Evolutionary conservation across 2,329 filamentous ascomycete genomes (phyloP), one percentile per base, ranked within the genome.

Genomic region (Epicoccum sorghinum): DNA sequence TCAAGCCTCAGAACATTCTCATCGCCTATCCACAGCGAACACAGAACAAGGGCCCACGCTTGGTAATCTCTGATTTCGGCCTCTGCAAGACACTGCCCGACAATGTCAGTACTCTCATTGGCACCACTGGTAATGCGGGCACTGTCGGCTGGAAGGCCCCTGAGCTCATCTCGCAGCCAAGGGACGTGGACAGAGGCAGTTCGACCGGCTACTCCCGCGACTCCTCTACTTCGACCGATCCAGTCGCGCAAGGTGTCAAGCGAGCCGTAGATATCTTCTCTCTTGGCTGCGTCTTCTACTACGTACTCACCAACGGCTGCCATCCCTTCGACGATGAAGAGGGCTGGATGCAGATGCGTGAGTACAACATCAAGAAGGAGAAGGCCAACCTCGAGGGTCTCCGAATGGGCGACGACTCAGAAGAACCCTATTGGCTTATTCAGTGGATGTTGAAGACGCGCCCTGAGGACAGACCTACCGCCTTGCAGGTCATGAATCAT

Each of bases 221-320:
- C 39, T 77, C 76, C 0, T 75, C 73, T 2, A 73, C 66, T 47
- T 75, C 72, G 1, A 73, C 67, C 4, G 74, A 76, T 52, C 70
- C 72, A 1, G 79, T 85, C 24, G 67, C 73, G 62, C 88, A 92
- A 55, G 89, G 95, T 46, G 93, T 96, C 6, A 99, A 96, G 40
- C 89, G 95, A 40, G 91, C 95, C 7, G 97, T 98, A 57, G 95
- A 99, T 71, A 96, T 99, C 24, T 99, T 99, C 78, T 96, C 93
- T 0, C 83, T 99, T 32, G 95, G 95, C 1, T 89, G 96, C 47
- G 92, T 99, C n/a, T 99, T 97, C 80, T 98, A 93, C 78, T 99
- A 97, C 73, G 93, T 98, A n/a, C 82, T 99, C 55, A 97, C 93
- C 1, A 90, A 92, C 58, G 95, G 95, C 13, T 86, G 84, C 1